Evolutionary conservation across 768 basidiomycete genomes (phyloP), one percentile per base, ranked within the genome.

Genomic region (Russula sp.): DNA sequence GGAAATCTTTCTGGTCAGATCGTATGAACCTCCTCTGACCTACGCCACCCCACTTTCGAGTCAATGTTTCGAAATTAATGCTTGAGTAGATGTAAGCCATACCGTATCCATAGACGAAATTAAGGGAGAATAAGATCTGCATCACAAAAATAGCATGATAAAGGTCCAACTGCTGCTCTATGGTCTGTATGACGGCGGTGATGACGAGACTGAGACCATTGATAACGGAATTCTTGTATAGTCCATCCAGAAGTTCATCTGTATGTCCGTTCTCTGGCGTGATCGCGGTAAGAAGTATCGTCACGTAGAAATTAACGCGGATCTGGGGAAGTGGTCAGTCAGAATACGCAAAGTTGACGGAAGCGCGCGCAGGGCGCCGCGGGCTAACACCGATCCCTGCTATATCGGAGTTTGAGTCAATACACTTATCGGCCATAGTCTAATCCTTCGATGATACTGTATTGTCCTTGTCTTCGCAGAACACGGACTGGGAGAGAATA

Each of bases 81-180:
- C 13, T 38, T 1, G 38, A 38, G 5, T 1, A 16, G 14, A 38
- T 16, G 38, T 14, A 16, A 16, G 16, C 3, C 20, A n/a, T 44
- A 44, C 63, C 57, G 20, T 59, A 59, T 18, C 24, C 20, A 40
- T 64, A 60, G 26, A 55, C 58, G 22, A 64, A 38, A 20, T 55
- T 51, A 14, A 64, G 53, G 53, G 53, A 60, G 46, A 55, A 48
- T 18, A 49, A 50, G 2, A 55, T 53, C 22, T 60, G 58, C 63
- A 64, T 60, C 22, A 64, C 63, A 26, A 64, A 60, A 13, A 64
- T 64, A 2, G 63, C 63, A 60, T 64, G 63, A 55, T 60, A 64
- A 18, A 64, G 24, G 46, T 59, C 63, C 10, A 64, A 48, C 28
- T 59, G 57, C 4, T 32, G 13, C n/a, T 64, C 53, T 5, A 55